Conservation (phyloP, 176 grass and related monocot species). For the Bromus sterilis region DNA sequence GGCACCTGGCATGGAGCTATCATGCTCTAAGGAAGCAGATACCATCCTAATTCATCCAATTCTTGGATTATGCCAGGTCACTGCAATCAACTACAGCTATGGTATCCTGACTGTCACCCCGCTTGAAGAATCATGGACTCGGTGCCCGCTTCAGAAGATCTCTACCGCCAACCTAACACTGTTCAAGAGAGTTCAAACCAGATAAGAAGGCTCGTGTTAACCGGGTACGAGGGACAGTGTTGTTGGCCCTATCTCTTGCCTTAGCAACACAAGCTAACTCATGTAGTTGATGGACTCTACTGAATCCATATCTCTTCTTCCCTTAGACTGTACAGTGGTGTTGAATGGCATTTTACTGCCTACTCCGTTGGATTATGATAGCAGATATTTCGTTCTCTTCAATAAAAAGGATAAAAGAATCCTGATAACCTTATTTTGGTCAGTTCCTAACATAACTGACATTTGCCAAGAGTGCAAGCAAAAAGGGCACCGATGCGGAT, state of each 20-base stretch:
- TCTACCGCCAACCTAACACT: slow-evolving; percentile 9
- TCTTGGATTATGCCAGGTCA: slow-evolving; percentile 29
- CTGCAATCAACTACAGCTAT: neutral
- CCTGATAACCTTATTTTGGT: neutral
- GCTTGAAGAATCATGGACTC: slow-evolving; percentile 12
- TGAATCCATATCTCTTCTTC: neutral
- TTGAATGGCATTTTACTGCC: neutral
- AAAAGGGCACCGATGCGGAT: slow-evolving; percentile 5
- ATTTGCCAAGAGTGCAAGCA: neutral
- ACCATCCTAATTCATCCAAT: slow-evolving; percentile 34
- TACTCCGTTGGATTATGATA: neutral
- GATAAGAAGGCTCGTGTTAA: neutral
- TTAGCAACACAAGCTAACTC: slow-evolving; percentile 10
- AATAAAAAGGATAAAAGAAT: too few relatives aligned
- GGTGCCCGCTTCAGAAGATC: slow-evolving; percentile 32
- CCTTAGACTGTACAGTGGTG: slow-evolving; percentile 12
- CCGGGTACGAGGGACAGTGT: neutral
- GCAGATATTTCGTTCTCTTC: fast-evolving
- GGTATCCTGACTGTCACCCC: neutral
- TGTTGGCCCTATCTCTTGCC: slow-evolving; percentile 28
- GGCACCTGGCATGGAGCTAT: slow-evolving; percentile 33
- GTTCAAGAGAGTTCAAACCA: slow-evolving; percentile 9
- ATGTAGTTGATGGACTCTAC: neutral
- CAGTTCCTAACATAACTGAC: neutral
- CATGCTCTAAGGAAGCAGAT: slow-evolving; percentile 16